A percentile compares a stretch with the other conserved stretches of the same genome.
Conservation (phyloP, 129 eudicot genomes). For the Flaveria robusta region DNA sequence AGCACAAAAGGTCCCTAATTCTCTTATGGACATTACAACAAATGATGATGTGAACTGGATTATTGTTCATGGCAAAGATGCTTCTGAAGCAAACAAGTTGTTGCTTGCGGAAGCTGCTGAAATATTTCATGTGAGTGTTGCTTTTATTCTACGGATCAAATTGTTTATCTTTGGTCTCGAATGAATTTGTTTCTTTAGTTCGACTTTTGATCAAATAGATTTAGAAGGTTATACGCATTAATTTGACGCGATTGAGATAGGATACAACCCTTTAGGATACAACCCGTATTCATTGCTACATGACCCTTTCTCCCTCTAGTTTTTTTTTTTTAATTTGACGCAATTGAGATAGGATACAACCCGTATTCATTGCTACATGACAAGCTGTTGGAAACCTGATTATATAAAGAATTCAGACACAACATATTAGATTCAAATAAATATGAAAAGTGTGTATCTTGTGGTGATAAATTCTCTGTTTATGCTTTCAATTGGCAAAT, state of each 20-base stretch:
- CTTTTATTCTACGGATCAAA: constrained; percentile 1
- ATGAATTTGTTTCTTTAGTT: neutral
- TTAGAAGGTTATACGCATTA: neutral
- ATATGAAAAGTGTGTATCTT: too few relatives aligned
- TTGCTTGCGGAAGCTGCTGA: constrained; percentile 66
- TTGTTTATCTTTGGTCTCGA: neutral
- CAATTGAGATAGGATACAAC: neutral
- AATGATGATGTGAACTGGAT: constrained; percentile 65
- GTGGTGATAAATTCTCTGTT: neutral
- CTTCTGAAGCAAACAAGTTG: constrained; percentile 50
- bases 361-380: neutral
- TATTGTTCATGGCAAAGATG: constrained; percentile 60
- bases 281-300: too few relatives aligned
- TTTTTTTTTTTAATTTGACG: neutral
- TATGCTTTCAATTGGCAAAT: neutral
- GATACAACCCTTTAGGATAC: too few relatives aligned
- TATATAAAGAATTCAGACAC: neutral
- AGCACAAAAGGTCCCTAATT: constrained; percentile 54
- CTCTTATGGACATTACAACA: constrained; percentile 30
- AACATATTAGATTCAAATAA: neutral
- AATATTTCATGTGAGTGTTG: constrained; percentile 76
- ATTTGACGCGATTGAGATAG: too few relatives aligned
- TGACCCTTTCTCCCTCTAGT: neutral
- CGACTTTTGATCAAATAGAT: neutral
- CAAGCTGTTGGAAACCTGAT: neutral